Conservation (phyloP, 169 alveolate species). For the Cytauxzoon felis region DNA sequence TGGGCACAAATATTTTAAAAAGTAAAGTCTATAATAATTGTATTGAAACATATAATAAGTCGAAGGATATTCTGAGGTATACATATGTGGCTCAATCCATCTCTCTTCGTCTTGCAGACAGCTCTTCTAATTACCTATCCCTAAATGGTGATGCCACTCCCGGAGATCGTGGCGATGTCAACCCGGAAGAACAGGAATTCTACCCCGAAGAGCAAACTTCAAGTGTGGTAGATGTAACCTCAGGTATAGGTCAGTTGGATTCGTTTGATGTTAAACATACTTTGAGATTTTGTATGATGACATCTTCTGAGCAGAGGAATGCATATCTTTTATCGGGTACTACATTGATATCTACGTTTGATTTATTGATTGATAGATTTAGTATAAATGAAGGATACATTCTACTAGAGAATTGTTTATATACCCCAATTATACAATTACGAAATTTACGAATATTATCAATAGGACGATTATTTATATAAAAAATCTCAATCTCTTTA, state of each 20-base stretch:
- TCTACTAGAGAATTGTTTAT: constrained; percentile 67
- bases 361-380: constrained; percentile 53
- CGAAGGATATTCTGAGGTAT: too few species aligned
- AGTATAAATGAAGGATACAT: constrained; percentile 59
- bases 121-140: too few species aligned
- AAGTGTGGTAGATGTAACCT: too few species aligned
- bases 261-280: too few species aligned
- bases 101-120: too few species aligned
- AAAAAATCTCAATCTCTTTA: constrained; percentile 66
- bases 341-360: constrained; percentile 66
- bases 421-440: constrained; percentile 56
- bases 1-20: background rate
- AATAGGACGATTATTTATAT: constrained; percentile 70
- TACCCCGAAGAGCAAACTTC: too few species aligned
- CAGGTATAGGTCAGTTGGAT: too few species aligned
- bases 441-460: constrained; percentile 59
- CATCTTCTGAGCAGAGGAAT: constrained; percentile 63
- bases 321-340: constrained; percentile 73
- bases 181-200: too few species aligned
- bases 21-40: background rate
- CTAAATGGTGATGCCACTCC: too few species aligned
- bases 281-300: constrained; percentile 32
- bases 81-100: too few species aligned
- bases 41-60: too few species aligned
- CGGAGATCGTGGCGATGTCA: too few species aligned